Conservation (phyloP, 305 asterid genomes). For the Rubia tinctorum region DNA sequence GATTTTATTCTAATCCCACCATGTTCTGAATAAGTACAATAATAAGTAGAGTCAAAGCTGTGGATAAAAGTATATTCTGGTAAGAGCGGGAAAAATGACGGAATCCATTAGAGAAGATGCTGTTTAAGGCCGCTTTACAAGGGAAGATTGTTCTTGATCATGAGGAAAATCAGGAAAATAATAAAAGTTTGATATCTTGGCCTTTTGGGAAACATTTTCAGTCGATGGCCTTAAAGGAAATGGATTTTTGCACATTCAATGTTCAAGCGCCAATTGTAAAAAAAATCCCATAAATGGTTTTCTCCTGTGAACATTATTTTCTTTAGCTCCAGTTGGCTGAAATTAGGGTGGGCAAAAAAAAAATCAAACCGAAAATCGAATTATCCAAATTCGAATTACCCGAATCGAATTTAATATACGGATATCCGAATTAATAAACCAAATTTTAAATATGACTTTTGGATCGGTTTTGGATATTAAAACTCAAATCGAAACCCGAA, state of each 20-base stretch:
- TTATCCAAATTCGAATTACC: no score
- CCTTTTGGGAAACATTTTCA: neutral
- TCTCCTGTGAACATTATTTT: no score
- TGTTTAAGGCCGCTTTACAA: neutral
- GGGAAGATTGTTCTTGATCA: neutral
- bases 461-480: no score
- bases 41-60: neutral
- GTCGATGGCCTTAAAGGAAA: neutral
- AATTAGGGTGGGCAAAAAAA: no score
- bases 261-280: neutral
- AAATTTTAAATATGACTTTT: no score
- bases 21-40: neutral
- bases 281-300: neutral
- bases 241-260: neutral
- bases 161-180: neutral
- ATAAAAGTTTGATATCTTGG: neutral
- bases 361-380: no score
- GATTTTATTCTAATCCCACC: neutral
- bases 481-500: no score
- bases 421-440: no score
- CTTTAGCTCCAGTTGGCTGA: no score
- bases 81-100: neutral
- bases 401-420: no score
- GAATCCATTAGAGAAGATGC: conserved; percentile 23
- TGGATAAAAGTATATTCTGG: neutral